Evolutionary conservation across 805 yeast genomes (phyloP).

Genomic region (Candida cerambycidarum): DNA sequence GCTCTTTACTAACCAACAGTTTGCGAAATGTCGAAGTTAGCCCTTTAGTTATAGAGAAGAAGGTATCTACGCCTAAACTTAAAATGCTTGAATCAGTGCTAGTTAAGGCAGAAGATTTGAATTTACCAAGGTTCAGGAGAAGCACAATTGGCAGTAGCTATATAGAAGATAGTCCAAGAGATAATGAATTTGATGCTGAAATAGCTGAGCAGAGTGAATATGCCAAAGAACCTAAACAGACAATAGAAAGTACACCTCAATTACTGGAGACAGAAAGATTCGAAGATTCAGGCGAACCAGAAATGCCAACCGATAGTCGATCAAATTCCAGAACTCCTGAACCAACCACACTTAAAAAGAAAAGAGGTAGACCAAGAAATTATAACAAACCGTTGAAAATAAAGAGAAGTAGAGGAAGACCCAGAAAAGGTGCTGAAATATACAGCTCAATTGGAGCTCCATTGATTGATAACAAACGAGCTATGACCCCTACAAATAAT

Average conservation of each 20-base stretch:
- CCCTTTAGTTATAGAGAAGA: slow-evolving; percentile 9
- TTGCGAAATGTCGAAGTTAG: slow-evolving; percentile 14
- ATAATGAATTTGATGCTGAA: background rate
- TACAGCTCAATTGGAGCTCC: background rate
- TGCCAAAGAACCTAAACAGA: background rate
- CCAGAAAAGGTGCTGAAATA: slow-evolving; percentile 10
- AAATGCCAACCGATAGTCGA: background rate
- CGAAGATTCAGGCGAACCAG: background rate
- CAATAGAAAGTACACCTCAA: background rate
- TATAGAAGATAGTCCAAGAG: background rate
- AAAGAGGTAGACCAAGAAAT: slow-evolving; percentile 6
- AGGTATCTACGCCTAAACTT: slow-evolving; percentile 10
- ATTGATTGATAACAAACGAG: background rate
- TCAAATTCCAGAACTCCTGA: background rate
- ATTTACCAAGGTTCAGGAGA: slow-evolving; percentile 13
- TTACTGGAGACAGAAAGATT: background rate
- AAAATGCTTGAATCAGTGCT: slow-evolving; percentile 26
- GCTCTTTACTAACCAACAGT: slow-evolving; percentile 9
- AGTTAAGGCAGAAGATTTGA: slow-evolving; percentile 20
- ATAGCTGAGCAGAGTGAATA: background rate
- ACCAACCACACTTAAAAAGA: background rate
- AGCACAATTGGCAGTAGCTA: slow-evolving; percentile 2
- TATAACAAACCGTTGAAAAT: background rate
- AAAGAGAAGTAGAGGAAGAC: slow-evolving; percentile 14
- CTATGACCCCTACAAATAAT: background rate